These are phyloP conservation scores for Kernera saxatilis DNA, from an alignment of 345 rosid genomes.

Conservation along the genomic window DNA sequence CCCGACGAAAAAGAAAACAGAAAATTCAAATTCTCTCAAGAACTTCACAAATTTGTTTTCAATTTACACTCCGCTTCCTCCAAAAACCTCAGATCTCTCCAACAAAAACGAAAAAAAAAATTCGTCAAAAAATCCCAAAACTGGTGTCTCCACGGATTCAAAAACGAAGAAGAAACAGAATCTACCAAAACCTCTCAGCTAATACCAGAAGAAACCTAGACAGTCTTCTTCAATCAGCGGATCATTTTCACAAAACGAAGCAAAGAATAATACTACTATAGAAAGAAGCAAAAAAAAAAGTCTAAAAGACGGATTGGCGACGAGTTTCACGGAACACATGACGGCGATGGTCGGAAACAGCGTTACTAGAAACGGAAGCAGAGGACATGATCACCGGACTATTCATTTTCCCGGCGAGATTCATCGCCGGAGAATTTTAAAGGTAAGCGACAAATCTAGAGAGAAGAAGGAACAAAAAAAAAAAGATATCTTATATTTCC, in stretches of 20 bases:
- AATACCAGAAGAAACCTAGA: constrained; percentile 11
- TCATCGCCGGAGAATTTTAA: constrained; percentile 28
- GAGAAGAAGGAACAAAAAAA: not conserved
- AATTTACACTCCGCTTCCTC: constrained; percentile 10
- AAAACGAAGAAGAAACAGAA: constrained; percentile 6
- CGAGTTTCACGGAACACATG: constrained; percentile 62
- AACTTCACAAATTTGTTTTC: constrained; percentile 12
- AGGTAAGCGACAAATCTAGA: not conserved
- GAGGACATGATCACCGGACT: constrained; percentile 31
- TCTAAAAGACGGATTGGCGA: constrained; percentile 17
- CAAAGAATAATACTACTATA: constrained; percentile 27
- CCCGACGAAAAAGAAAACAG: not conserved
- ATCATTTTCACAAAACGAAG: constrained; percentile 31
- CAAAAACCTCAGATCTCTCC: constrained; percentile 16
- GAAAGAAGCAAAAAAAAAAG: not conserved
- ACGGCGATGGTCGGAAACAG: constrained; percentile 57
- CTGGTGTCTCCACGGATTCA: not conserved
- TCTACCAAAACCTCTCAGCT: constrained; percentile 34
- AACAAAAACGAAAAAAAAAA: not conserved
- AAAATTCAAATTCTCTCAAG: constrained; percentile 5
- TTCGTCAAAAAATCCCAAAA: constrained; percentile 5
- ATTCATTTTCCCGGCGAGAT: constrained; percentile 51
- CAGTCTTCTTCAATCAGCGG: constrained; percentile 29
- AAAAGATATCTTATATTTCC: not conserved
- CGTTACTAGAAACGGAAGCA: constrained; percentile 35